These are phyloP conservation scores for Saccharomycopsis phalli DNA, from an alignment of 1,139 yeast species.

Conservation along the genomic window DNA sequence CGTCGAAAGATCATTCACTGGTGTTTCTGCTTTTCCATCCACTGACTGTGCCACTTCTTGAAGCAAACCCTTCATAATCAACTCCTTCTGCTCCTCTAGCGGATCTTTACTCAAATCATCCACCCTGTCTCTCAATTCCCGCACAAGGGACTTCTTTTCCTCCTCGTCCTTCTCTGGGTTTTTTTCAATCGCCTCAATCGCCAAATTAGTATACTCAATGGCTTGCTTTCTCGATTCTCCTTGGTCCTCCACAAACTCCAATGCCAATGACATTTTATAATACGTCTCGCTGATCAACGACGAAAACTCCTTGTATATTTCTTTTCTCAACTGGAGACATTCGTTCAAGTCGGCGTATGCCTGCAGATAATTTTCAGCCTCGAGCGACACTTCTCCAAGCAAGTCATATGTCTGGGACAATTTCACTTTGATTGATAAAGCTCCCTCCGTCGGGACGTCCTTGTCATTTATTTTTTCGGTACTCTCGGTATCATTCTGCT, in stretches of 20 bases:
- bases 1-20: conserved; percentile 43
- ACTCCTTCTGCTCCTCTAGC: conserved; percentile 45
- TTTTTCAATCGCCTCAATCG: conserved; percentile 51
- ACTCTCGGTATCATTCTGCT: conserved; percentile 21
- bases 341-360: conserved; percentile 59
- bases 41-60: conserved; percentile 31
- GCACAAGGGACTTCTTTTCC: conserved; percentile 24
- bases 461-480: conserved; percentile 21
- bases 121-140: conserved; percentile 29
- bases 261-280: conserved; percentile 72
- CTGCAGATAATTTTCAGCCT: conserved; percentile 73
- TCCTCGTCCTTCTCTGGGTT: conserved; percentile 23
- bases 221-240: conserved; percentile 43
- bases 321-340: conserved; percentile 46
- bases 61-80: conserved; percentile 52
- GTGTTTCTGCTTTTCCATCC: background rate
- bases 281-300: conserved; percentile 66
- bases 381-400: conserved; percentile 83
- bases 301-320: conserved; percentile 33
- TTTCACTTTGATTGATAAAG: conserved; percentile 37
- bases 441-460: conserved; percentile 30
- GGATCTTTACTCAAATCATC: conserved; percentile 49
- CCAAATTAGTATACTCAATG: conserved; percentile 47
- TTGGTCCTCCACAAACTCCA: conserved; percentile 58
- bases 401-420: conserved; percentile 72